Evolutionary conservation across 2,329 filamentous ascomycete species (phyloP).

Genomic region (Talaromyces sp.): DNA sequence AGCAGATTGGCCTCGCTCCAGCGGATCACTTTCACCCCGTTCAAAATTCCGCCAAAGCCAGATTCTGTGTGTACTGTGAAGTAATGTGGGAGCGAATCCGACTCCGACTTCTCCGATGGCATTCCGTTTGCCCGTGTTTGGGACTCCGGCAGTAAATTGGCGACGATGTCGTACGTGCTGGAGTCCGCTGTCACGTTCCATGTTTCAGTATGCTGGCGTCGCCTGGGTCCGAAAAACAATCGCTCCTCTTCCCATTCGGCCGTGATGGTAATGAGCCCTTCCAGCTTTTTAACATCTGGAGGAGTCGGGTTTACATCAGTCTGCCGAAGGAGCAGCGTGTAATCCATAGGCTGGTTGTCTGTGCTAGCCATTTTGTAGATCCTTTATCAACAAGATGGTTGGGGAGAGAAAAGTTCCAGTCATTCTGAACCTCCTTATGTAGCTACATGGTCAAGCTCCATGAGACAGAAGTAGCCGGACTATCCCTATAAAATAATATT

Average conservation of each 20-base stretch:
- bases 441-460: not conserved
- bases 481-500: not conserved
- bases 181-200: not conserved
- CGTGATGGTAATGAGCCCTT: not conserved
- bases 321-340: not conserved
- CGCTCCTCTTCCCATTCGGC: not conserved
- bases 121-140: not conserved
- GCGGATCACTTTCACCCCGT: not conserved
- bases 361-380: not conserved
- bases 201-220: not conserved
- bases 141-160: not conserved
- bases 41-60: not conserved
- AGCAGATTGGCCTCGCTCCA: not conserved
- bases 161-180: not conserved
- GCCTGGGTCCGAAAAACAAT: not conserved
- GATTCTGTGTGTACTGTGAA: not conserved
- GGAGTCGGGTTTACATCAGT: not conserved
- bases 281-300: not conserved
- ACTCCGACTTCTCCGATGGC: not conserved
- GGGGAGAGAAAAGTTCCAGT: not conserved
- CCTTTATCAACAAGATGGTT: not conserved
- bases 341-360: not conserved
- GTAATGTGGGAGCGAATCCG: not conserved
- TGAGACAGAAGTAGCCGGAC: not conserved
- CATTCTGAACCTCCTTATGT: not conserved